A percentile compares a stretch with the other conserved stretches of the same genome.
phyloP scores from a whole-genome alignment of 2,329 filamentous ascomycete species.

The Plenodomus biglobosus region DNA sequence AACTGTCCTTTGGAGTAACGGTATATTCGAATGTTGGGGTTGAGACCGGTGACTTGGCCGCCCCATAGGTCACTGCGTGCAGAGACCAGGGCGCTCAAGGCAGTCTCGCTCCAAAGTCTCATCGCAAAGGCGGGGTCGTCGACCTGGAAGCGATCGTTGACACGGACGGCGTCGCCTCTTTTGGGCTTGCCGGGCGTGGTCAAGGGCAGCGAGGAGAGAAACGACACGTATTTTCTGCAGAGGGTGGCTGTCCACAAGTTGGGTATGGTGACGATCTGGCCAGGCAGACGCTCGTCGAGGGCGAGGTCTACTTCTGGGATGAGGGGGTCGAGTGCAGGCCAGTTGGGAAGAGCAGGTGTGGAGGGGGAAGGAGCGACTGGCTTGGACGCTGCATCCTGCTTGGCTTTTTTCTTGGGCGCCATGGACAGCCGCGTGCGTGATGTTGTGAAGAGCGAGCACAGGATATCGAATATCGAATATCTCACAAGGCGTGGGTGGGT shows the following conservation, averaged over 20 bases:
- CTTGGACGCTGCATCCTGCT: constrained; percentile 7
- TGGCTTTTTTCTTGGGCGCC: constrained; percentile 37
- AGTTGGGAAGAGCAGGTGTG: constrained; percentile 53
- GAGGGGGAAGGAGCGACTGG: constrained; percentile 1
- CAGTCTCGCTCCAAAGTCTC: constrained; percentile 75
- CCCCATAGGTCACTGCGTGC: constrained; percentile 63
- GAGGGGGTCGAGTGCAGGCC: constrained; percentile 71
- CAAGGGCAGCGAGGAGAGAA: constrained; percentile 69
- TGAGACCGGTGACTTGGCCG: constrained; percentile 79
- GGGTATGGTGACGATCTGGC: constrained; percentile 72
- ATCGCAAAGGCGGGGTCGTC: constrained; percentile 74
- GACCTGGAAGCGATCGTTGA: constrained; percentile 88
- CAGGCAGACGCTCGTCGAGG: constrained; percentile 58
- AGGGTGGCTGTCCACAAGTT: constrained; percentile 74
- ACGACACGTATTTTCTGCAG: constrained; percentile 74
- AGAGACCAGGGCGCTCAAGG: constrained; percentile 62
- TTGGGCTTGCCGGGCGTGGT: constrained; percentile 76
- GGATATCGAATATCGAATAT: too few species aligned
- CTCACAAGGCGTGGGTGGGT: too few species aligned
- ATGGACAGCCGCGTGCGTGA: constrained; percentile 12
- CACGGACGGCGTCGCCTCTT: constrained; percentile 75
- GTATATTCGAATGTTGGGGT: constrained; percentile 86
- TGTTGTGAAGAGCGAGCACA: neutral
- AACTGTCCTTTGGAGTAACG: constrained; percentile 84
- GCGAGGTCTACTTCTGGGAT: constrained; percentile 66